Evolutionary conservation across 257 asterid species (phyloP).

Genomic region (Sherardia arvensis): DNA sequence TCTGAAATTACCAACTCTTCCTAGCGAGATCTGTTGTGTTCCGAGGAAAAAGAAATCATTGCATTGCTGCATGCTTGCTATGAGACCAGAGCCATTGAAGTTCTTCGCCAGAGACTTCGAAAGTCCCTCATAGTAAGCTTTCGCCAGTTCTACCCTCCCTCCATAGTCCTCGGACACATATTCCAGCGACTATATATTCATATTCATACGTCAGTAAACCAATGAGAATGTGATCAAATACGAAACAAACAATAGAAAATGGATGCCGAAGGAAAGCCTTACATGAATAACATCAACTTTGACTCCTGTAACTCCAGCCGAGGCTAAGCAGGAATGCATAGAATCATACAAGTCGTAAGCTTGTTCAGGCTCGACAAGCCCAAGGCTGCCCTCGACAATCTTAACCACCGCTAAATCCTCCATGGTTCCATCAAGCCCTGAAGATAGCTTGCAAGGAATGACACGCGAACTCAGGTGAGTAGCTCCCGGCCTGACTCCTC

Average conservation of each 20-base stretch:
- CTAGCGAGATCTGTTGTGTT: slow-evolving; percentile 58
- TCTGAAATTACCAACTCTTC: slow-evolving; percentile 58
- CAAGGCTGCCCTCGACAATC: slow-evolving; percentile 62
- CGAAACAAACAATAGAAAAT: no score
- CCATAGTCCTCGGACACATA: slow-evolving; percentile 53
- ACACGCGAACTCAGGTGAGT: slow-evolving; percentile 41
- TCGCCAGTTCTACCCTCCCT: slow-evolving; percentile 64
- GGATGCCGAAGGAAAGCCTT: slow-evolving; percentile 1
- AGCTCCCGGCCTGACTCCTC: slow-evolving; percentile 62
- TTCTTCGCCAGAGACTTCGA: slow-evolving; percentile 56
- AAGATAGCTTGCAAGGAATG: slow-evolving; percentile 39
- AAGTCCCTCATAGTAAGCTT: slow-evolving; percentile 55
- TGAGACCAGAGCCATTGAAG: slow-evolving; percentile 58
- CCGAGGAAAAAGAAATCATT: slow-evolving; percentile 69
- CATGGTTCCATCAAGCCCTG: slow-evolving; percentile 72
- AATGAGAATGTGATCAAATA: not conserved
- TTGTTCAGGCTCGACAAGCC: slow-evolving; percentile 59
- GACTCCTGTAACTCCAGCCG: slow-evolving; percentile 61
- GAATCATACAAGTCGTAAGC: slow-evolving; percentile 54
- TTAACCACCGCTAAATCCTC: slow-evolving; percentile 63
- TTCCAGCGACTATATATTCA: slow-evolving; percentile 32
- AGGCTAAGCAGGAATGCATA: slow-evolving; percentile 57
- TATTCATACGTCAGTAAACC: not conserved
- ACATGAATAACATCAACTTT: slow-evolving; percentile 73
- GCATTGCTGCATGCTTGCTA: slow-evolving; percentile 77